Conservation (phyloP, 805 yeast genomes). For the Ogataea populi-albae region DNA sequence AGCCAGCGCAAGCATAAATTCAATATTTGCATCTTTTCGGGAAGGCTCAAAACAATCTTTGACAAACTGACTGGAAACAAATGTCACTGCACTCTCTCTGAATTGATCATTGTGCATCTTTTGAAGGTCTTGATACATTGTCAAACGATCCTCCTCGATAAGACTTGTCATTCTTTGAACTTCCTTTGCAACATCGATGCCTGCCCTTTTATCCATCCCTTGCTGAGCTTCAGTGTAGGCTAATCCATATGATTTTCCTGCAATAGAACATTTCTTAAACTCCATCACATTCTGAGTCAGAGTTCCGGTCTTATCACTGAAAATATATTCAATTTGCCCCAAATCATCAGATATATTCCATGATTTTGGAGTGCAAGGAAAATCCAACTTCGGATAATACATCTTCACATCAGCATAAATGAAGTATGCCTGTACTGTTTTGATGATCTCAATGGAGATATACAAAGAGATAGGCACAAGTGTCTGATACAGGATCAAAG, state of each 20-base stretch:
- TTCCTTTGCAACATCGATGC: slow-evolving; percentile 56
- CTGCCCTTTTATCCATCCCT: slow-evolving; percentile 65
- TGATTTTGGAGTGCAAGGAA: slow-evolving; percentile 75
- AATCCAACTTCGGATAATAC: slow-evolving; percentile 68
- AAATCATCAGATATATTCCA: slow-evolving; percentile 84
- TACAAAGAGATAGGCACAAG: slow-evolving; percentile 79
- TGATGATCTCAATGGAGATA: slow-evolving; percentile 75
- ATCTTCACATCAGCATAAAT: slow-evolving; percentile 66
- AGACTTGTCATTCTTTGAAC: slow-evolving; percentile 37
- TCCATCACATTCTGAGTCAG: slow-evolving; percentile 83
- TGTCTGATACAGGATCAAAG: slow-evolving; percentile 69
- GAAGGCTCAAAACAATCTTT: slow-evolving; percentile 45
- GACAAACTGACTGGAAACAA: slow-evolving; percentile 58
- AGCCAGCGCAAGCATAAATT: slow-evolving; percentile 64
- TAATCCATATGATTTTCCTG: slow-evolving; percentile 63
- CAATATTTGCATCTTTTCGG: slow-evolving; percentile 49
- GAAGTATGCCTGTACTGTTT: slow-evolving; percentile 72
- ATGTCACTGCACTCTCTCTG: slow-evolving; percentile 51
- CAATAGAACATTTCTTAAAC: slow-evolving; percentile 71
- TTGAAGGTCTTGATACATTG: slow-evolving; percentile 47
- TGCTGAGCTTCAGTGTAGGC: slow-evolving; percentile 79
- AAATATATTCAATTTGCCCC: slow-evolving; percentile 79
- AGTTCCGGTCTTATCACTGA: slow-evolving; percentile 84
- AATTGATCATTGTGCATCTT: slow-evolving; percentile 45
- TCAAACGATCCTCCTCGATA: slow-evolving; percentile 41